Evolutionary conservation across 1,284 basidiomycete genomes (phyloP).

Genomic region (Pseudozyma flocculosa): DNA sequence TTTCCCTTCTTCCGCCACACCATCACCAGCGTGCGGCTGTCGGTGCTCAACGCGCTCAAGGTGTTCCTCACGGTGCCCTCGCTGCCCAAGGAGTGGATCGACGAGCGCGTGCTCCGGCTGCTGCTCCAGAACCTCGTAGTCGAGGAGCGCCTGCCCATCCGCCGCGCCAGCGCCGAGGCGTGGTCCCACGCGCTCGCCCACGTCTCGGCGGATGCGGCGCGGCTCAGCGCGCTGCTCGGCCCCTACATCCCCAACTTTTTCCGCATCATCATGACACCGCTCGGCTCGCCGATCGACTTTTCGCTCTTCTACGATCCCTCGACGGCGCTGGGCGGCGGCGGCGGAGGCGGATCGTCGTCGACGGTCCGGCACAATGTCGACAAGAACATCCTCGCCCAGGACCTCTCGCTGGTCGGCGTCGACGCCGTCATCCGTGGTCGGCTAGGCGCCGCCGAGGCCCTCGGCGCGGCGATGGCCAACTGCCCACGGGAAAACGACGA

Average conservation of each 20-base stretch:
- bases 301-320: slow-evolving; percentile 70
- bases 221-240: slow-evolving; percentile 22
- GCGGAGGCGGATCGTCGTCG: slow-evolving; percentile 43
- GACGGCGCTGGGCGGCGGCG: slow-evolving; percentile 53
- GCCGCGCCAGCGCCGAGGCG: slow-evolving; percentile 72
- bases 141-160: slow-evolving; percentile 84
- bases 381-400: slow-evolving; percentile 91
- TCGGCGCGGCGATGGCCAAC: slow-evolving; percentile 71
- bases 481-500: slow-evolving; percentile 64
- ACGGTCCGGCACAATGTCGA: slow-evolving; percentile 80
- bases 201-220: slow-evolving; percentile 19
- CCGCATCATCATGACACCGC: slow-evolving; percentile 82
- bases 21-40: slow-evolving; percentile 86
- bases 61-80: slow-evolving; percentile 79
- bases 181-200: slow-evolving; percentile 72
- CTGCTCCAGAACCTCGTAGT: slow-evolving; percentile 93
- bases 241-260: slow-evolving; percentile 60
- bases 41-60: slow-evolving; percentile 85
- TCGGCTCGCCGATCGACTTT: slow-evolving; percentile 77
- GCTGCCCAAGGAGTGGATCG: slow-evolving; percentile 80
- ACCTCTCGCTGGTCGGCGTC: slow-evolving; percentile 76
- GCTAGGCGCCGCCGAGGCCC: slow-evolving; percentile 75
- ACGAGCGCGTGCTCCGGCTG: slow-evolving; percentile 74
- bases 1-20: slow-evolving; percentile 98
- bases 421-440: slow-evolving; percentile 82